Percentiles rank a stretch among this genome's conserved stretches.
These are phyloP conservation scores for Rasamsonia emersonii DNA, from an alignment of 2,329 filamentous ascomycete species.

Conservation along the genomic window DNA sequence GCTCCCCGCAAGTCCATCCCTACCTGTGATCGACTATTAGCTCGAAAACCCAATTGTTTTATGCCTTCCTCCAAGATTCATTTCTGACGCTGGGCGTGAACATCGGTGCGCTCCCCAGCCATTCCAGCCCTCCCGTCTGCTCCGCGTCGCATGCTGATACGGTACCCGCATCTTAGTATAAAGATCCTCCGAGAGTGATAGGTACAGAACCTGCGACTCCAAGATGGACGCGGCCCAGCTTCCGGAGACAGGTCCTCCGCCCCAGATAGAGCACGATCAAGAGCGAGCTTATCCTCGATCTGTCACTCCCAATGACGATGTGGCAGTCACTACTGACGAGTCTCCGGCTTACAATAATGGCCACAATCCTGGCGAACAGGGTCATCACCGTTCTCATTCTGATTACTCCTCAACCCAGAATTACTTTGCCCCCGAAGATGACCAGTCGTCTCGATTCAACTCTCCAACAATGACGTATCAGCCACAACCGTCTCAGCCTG, in stretches of 20 bases:
- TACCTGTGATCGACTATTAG: too few relatives aligned
- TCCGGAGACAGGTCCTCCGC: slow-evolving; percentile 13
- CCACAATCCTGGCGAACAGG: slow-evolving; percentile 37
- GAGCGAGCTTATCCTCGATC: neutral
- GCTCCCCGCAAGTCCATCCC: too few relatives aligned
- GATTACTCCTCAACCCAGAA: slow-evolving; percentile 30
- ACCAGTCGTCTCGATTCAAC: slow-evolving; percentile 32
- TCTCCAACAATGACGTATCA: slow-evolving; percentile 35
- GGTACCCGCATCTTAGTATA: too few relatives aligned
- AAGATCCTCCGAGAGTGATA: too few relatives aligned
- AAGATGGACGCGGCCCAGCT: slow-evolving; percentile 24
- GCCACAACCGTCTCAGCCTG: slow-evolving; percentile 28
- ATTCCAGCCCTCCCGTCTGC: too few relatives aligned
- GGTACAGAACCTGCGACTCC: too few relatives aligned
- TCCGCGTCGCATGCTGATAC: too few relatives aligned
- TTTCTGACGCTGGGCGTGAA: too few relatives aligned
- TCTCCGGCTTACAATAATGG: slow-evolving; percentile 24
- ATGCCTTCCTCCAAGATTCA: too few relatives aligned
- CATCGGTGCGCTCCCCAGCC: too few relatives aligned
- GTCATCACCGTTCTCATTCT: slow-evolving; percentile 42
- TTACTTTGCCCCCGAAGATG: slow-evolving; percentile 34
- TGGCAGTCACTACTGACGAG: slow-evolving; percentile 30
- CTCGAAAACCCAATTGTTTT: too few relatives aligned
- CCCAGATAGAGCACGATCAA: slow-evolving; percentile 15
- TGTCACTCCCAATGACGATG: slow-evolving; percentile 17